Conservation (phyloP, 2,329 filamentous ascomycete genomes). For the Calonectria hawksworthii region DNA sequence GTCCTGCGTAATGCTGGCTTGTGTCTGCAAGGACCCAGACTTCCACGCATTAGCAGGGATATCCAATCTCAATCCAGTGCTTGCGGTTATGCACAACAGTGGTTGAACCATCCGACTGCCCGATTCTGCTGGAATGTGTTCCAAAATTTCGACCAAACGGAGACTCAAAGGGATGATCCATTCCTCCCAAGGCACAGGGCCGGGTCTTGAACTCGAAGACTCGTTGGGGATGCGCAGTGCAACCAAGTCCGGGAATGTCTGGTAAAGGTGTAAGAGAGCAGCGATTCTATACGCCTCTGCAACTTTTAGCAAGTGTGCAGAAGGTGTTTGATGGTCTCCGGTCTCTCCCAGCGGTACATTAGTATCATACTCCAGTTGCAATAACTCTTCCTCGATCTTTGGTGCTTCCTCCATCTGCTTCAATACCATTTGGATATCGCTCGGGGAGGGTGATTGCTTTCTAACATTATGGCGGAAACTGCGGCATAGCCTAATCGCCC, state of each 20-base stretch:
- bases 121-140: slow-evolving; percentile 52
- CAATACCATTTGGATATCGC: slow-evolving; percentile 47
- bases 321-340: slow-evolving; percentile 48
- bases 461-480: slow-evolving; percentile 47
- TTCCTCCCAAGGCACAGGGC: slow-evolving; percentile 51
- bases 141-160: slow-evolving; percentile 50
- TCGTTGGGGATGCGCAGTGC: slow-evolving; percentile 46
- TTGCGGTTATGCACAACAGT: slow-evolving; percentile 54
- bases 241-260: slow-evolving; percentile 55
- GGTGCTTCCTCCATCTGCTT: slow-evolving; percentile 48
- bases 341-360: slow-evolving; percentile 42
- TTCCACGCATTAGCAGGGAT: slow-evolving; percentile 22
- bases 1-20: not conserved
- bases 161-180: slow-evolving; percentile 54
- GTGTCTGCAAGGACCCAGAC: not conserved
- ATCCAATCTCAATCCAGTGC: slow-evolving; percentile 50
- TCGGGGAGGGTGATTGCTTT: slow-evolving; percentile 35
- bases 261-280: slow-evolving; percentile 56
- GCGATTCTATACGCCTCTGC: slow-evolving; percentile 57
- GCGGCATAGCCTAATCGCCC: slow-evolving; percentile 53
- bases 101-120: slow-evolving; percentile 55
- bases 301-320: slow-evolving; percentile 50
- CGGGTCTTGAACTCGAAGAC: slow-evolving; percentile 24
- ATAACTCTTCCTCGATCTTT: slow-evolving; percentile 51
- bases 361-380: slow-evolving; percentile 48